A percentile compares a stretch with the other conserved stretches of the same genome.
These are phyloP conservation scores for Starmerella stigmatis DNA, from an alignment of 805 yeast species.

Conservation along the genomic window DNA sequence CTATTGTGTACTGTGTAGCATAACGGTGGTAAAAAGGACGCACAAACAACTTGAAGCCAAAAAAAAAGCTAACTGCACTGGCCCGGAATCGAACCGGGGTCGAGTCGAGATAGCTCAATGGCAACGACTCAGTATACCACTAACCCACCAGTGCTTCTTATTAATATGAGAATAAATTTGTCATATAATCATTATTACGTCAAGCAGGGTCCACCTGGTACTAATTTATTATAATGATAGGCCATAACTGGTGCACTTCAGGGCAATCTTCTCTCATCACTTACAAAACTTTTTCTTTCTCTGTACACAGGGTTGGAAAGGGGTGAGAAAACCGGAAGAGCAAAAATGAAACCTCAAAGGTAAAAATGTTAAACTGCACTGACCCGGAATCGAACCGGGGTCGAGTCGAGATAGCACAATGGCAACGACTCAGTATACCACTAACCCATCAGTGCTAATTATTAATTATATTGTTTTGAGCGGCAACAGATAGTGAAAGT, in stretches of 20 bases:
- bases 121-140: constrained; percentile 25
- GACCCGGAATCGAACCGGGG: constrained; percentile 99
- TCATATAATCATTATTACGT: too few relatives aligned
- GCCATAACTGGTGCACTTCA: too few relatives aligned
- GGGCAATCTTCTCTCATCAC: too few relatives aligned
- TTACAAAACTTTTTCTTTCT: too few relatives aligned
- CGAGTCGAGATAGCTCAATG: constrained; percentile 9
- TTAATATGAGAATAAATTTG: too few relatives aligned
- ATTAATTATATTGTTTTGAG: not conserved
- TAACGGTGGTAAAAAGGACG: constrained; percentile 11
- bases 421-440: constrained; percentile 25
- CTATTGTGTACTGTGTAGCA: too few relatives aligned
- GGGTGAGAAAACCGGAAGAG: not conserved
- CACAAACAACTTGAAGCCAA: constrained; percentile 28
- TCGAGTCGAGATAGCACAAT: constrained; percentile 27
- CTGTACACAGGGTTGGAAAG: too few relatives aligned
- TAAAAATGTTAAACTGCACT: constrained; percentile 55
- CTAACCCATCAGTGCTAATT: constrained; percentile 22
- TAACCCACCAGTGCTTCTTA: constrained; percentile 22
- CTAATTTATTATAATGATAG: too few relatives aligned
- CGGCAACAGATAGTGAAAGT: too few relatives aligned
- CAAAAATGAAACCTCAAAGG: constrained; percentile 8
- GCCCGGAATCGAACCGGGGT: constrained; percentile 99
- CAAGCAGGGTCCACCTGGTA: too few relatives aligned
- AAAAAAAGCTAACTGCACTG: constrained; percentile 55